These are phyloP conservation scores for Coniochaeta sp. DNA, from an alignment of 2,329 filamentous ascomycete species.

Conservation along the genomic window DNA sequence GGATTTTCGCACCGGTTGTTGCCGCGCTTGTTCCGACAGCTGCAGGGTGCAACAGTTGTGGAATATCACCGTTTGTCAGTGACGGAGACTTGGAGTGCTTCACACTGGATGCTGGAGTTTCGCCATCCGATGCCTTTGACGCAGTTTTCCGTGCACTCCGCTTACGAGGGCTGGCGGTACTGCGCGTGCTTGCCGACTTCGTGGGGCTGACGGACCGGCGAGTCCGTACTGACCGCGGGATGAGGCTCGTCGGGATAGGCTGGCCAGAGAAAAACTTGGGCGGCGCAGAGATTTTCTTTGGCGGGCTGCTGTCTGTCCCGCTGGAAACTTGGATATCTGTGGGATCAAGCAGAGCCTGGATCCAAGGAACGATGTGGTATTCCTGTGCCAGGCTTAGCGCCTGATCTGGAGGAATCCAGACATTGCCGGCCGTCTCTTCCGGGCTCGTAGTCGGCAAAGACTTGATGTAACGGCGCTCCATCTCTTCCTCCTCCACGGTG, in stretches of 20 bases:
- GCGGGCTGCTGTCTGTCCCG: conserved; percentile 46
- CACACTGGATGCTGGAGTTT: conserved; percentile 12
- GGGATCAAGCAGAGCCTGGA: conserved; percentile 86
- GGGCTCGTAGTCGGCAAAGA: conserved; percentile 69
- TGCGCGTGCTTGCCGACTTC: conserved; percentile 36
- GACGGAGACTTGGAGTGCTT: conserved; percentile 16
- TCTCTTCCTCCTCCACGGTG: conserved; percentile 62
- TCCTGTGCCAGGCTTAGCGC: conserved; percentile 79
- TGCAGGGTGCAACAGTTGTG: conserved; percentile 7
- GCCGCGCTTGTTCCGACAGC: conserved; percentile 6
- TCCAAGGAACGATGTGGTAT: conserved; percentile 81
- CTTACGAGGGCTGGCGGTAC: conserved; percentile 47
- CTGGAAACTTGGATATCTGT: conserved; percentile 63
- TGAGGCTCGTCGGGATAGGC: conserved; percentile 17
- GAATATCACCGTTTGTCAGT: conserved; percentile 19
- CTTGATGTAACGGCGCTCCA: conserved; percentile 79
- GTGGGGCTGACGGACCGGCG: conserved; percentile 52
- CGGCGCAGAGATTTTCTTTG: conserved; percentile 72
- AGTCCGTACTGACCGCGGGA: conserved; percentile 41
- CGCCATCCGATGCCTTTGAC: conserved; percentile 27
- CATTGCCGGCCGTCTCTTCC: conserved; percentile 92
- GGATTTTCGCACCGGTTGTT: conserved; percentile 17
- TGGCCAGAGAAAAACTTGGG: conserved; percentile 57
- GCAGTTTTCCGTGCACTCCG: conserved; percentile 35
- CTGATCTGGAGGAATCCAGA: conserved; percentile 84